phyloP scores from a whole-genome alignment of 768 basidiomycete genomes.

The Suillus spraguei region DNA sequence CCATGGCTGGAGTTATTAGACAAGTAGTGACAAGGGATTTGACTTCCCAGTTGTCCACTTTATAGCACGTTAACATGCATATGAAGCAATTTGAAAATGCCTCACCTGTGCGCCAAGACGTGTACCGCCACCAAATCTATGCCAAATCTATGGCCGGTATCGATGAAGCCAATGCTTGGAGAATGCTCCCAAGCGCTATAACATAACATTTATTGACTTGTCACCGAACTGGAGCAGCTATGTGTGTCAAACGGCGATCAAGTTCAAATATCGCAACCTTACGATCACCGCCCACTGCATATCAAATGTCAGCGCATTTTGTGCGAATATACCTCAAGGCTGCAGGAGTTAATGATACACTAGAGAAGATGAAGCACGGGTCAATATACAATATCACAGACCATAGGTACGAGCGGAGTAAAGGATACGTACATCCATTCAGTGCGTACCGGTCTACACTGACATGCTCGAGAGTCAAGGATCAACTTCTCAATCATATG shows the following conservation, averaged over 20 bases:
- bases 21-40: neutral
- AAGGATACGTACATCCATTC: conserved; percentile 13
- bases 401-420: neutral
- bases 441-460: neutral
- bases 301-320: neutral
- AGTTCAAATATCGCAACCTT: neutral
- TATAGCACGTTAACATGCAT: neutral
- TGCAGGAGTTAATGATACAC: neutral
- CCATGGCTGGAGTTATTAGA: conserved; percentile 20
- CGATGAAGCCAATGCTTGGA: neutral
- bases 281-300: neutral
- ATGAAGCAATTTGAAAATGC: no score
- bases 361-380: neutral
- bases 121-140: neutral
- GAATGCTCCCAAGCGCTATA: neutral
- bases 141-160: conserved; percentile 3
- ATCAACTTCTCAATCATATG: conserved; percentile 18
- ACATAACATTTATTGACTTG: neutral
- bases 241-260: neutral
- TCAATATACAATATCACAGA: neutral
- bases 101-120: neutral
- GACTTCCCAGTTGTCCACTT: neutral
- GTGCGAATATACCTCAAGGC: neutral
- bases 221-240: neutral
- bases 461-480: neutral